A percentile compares a stretch with the other conserved stretches of the same genome.
Evolutionary conservation across 306 rosid genomes (phyloP).

Genomic region (Sophora flavescens): DNA sequence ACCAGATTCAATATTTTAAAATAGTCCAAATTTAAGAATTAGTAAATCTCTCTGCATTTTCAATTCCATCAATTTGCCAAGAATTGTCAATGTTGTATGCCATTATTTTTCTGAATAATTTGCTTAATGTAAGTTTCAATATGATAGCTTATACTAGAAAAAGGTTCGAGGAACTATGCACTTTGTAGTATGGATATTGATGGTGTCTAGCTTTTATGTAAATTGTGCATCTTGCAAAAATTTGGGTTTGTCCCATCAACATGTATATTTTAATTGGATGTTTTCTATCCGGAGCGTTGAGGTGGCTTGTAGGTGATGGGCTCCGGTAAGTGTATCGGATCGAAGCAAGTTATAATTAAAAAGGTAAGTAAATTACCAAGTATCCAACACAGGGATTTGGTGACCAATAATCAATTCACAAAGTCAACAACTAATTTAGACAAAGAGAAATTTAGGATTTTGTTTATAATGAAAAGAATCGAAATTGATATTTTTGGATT

Average conservation of each 20-base stretch:
- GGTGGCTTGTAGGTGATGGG: no score
- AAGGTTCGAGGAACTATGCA: neutral
- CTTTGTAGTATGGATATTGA: neutral
- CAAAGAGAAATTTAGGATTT: no score
- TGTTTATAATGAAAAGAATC: no score
- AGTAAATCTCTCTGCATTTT: neutral
- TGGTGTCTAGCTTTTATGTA: neutral
- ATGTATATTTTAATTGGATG: neutral
- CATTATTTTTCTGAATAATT: neutral
- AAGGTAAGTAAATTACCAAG: no score
- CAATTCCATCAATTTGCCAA: conserved; percentile 19
- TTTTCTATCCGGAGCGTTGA: neutral
- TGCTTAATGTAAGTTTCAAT: conserved; percentile 28
- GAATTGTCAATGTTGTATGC: conserved; percentile 12
- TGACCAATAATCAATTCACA: no score
- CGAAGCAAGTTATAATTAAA: no score
- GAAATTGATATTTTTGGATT: no score
- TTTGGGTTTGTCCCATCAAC: no score
- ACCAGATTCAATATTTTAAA: neutral
- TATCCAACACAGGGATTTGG: no score
- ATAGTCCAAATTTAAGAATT: neutral
- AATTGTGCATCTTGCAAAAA: neutral
- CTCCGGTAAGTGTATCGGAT: no score
- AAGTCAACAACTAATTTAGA: no score
- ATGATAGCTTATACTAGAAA: neutral